Base-by-base conservation (phyloP, 75 land plant species). In the Azolla pinnata region DNA sequence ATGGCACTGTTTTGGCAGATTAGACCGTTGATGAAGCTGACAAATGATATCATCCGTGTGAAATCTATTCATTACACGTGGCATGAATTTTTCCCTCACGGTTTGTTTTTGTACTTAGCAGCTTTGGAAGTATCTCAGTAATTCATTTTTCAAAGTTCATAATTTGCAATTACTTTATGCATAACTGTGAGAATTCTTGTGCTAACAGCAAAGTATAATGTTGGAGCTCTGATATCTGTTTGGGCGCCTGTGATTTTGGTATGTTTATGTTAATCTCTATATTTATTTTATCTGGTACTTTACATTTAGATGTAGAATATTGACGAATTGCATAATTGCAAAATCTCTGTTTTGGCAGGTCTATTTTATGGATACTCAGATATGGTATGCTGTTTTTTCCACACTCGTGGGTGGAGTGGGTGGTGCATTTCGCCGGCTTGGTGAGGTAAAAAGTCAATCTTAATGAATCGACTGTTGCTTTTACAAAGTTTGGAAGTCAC, bases 301-400 rank as follows among this genome's bases (percentile, higher is more conserved):
- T 4, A 50, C 40, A 35, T n/a, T n/a, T n/a, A n/a, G n/a, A n/a
- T n/a, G n/a, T n/a, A n/a, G n/a, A n/a, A n/a, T n/a, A n/a, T n/a
- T n/a, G n/a, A n/a, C n/a, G n/a, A n/a, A n/a, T n/a, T n/a, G n/a
- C n/a, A n/a, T n/a, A n/a, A 5, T 5, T 5, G 10, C 40, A 5
- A 5, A 5, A 12, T 35, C 40, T 5, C 40, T 35, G 40, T 35
- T n/a, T n/a, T n/a, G 40, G 29, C 74, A 92, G 99, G 85, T 95
- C 8, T 95, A 95, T 65, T 95, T 95, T 51, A 95, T 95, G 99
- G 99, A 95, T 66, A 83, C 87, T 44, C 99, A 95, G 54, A 95
- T 95, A 53, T 95, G 99, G 99, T 95, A 95, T 80, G 65, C 99
- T 21, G 78, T 95, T 31, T 88, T 65, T 68, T 95, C 99, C 4